Percentiles rank a stretch among this genome's conserved stretches.
Conservation (phyloP, 495 filamentous ascomycete genomes). For the Penicillium odoratum region DNA sequence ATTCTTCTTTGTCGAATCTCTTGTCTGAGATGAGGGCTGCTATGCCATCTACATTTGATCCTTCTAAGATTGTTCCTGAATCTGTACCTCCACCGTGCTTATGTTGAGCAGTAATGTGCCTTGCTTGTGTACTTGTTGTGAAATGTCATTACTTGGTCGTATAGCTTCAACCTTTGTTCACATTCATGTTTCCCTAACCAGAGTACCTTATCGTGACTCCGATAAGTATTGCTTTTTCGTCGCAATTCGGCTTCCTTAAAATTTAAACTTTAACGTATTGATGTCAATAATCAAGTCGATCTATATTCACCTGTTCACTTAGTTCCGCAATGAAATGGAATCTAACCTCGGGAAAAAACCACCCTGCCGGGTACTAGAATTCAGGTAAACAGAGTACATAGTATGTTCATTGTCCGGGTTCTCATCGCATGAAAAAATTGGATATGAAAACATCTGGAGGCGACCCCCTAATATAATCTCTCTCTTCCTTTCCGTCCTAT, state of each 20-base stretch:
- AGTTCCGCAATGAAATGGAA: too few relatives aligned
- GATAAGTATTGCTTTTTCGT: too few relatives aligned
- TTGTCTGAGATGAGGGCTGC: neutral
- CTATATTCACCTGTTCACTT: neutral
- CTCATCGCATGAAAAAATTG: neutral
- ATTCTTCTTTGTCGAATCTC: neutral
- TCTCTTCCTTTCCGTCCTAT: constrained; percentile 29
- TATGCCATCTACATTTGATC: neutral
- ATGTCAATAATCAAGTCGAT: neutral
- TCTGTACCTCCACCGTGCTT: neutral
- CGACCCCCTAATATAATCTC: neutral
- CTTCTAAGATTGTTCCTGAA: neutral
- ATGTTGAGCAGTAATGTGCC: too few relatives aligned
- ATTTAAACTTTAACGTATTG: too few relatives aligned
- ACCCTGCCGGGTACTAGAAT: neutral
- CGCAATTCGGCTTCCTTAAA: too few relatives aligned
- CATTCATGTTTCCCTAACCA: too few relatives aligned
- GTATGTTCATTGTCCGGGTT: neutral
- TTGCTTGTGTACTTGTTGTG: too few relatives aligned
- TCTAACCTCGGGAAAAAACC: neutral
- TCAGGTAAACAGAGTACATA: neutral
- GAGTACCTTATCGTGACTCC: too few relatives aligned
- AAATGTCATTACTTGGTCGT: too few relatives aligned
- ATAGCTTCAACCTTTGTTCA: too few relatives aligned
- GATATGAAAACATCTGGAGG: neutral